Base-by-base conservation (phyloP, 371 early-diverging fungal species). In the Rhizopus sp. region DNA sequence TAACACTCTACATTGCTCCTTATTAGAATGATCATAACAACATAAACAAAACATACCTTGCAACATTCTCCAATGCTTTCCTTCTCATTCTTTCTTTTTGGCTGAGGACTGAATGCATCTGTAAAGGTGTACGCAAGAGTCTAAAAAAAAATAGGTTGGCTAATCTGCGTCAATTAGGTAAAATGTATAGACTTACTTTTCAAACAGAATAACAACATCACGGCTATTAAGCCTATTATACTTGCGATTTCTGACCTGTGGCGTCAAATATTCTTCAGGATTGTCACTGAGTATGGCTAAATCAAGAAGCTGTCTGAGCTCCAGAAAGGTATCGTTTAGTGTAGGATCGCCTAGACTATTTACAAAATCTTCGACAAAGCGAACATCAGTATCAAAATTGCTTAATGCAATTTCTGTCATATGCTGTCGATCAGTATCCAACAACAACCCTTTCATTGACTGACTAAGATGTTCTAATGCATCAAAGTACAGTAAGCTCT, bases 351-450 rank as follows among this genome's bases (percentile, higher is more conserved):
- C 88, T 12, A 92, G 68, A 5, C 77, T 77, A 7, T 66, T 64
- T 3, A 87, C 81, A 70, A 91, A 92, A 16, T 84, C 80, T 58
- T 93, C 92, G 23, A 94, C 60, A 60, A 86, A 93, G 16, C 66
- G 66, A 29, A 93, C 75, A 69, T 94, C 95, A 10, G 75, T 77
- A 52, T 87, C 83, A 61, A 93, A 86, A 35, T 81, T 81, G 10
- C 82, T 75, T 9, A 94, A 62, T 48, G 88, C 87, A 41, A 78
- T 73, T 41, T 76, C 68, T 17, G 85, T 88, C 51, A 93, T 73
- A 34, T 77, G 73, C 59, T 82, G 84, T 10, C 88, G 81, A 38
- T 80, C 83, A 1, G 91, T 83, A 55, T 73, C 75, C 23, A 90
- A 60, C 30, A 93, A 64, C 10, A 59, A 4, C 30, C 67, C 82